phyloP scores from a whole-genome alignment of 148 eudicot genomes.

The Heliosperma pusillum region DNA sequence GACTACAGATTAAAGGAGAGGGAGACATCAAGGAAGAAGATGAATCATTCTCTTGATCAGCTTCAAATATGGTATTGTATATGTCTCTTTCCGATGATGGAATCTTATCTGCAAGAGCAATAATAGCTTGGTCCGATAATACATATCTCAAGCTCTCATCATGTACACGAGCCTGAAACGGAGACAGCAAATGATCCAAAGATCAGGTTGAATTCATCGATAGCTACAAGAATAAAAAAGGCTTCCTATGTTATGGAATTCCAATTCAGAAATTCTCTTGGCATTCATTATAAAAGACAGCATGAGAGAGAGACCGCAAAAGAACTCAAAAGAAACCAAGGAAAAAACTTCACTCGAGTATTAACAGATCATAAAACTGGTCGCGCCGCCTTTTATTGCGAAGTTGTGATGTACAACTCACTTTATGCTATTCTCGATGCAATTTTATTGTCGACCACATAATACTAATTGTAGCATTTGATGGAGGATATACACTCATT shows the following conservation, averaged over 20 bases:
- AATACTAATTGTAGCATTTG: background rate
- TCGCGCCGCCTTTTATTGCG: no score
- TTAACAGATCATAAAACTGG: no score
- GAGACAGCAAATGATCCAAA: conserved; percentile 16
- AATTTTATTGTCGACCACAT: background rate
- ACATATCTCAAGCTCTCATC: conserved; percentile 94
- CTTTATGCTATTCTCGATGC: no score
- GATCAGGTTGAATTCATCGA: background rate
- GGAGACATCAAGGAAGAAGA: conserved; percentile 40
- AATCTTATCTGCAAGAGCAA: conserved; percentile 59
- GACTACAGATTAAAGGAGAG: conserved; percentile 70
- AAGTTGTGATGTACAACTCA: no score
- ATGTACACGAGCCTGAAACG: conserved; percentile 83
- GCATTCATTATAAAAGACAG: background rate
- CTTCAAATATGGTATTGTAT: conserved; percentile 41
- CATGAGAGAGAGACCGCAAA: background rate
- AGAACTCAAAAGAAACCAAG: background rate
- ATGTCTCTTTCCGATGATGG: conserved; percentile 54
- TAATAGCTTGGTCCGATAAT: conserved; percentile 73
- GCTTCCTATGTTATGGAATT: background rate
- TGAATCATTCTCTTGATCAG: conserved; percentile 55
- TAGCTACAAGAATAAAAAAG: background rate
- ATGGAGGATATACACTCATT: background rate
- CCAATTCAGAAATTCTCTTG: background rate
- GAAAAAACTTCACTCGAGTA: no score